Percentiles rank a stretch among this genome's conserved stretches.
Evolutionary conservation across 139 green algal genomes (phyloP).

Genomic region (Mychonastes homosphaera): DNA sequence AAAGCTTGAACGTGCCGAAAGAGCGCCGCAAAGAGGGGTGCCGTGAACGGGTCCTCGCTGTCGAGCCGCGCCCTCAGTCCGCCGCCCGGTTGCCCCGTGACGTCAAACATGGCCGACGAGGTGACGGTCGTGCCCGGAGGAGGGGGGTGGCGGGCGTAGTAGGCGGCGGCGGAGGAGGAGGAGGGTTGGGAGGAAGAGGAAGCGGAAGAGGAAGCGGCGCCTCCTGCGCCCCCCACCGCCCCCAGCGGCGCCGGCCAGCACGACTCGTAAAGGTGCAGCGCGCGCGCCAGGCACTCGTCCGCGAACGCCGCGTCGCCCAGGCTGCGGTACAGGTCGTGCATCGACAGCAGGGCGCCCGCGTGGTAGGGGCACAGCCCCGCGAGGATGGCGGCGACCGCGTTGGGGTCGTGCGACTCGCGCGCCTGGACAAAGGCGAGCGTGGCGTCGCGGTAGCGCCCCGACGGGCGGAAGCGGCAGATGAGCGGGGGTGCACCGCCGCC

Average conservation of each 20-base stretch:
- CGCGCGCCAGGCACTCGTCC: conserved; percentile 27
- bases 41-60: conserved; percentile 50
- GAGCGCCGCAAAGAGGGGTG: conserved; percentile 72
- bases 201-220: neutral
- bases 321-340: conserved; percentile 70
- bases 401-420: conserved; percentile 64
- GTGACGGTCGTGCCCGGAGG: too few relatives aligned
- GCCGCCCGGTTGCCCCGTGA: too few relatives aligned
- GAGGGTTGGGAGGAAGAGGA: neutral
- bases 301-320: conserved; percentile 54
- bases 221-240: neutral
- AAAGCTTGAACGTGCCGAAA: conserved; percentile 67
- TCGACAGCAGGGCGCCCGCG: conserved; percentile 76
- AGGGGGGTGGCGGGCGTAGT: too few relatives aligned
- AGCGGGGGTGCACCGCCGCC: too few relatives aligned
- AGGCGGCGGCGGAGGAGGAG: neutral
- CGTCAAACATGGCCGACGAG: too few relatives aligned
- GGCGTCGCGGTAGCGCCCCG: conserved; percentile 38
- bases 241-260: neutral
- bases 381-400: conserved; percentile 55
- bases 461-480: conserved; percentile 33
- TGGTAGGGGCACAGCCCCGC: conserved; percentile 66
- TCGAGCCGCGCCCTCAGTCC: too few relatives aligned
- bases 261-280: neutral
- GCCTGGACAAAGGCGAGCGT: conserved; percentile 24